phyloP scores from a whole-genome alignment of 1,284 basidiomycete species.

The Ustilago shanxiensis region DNA sequence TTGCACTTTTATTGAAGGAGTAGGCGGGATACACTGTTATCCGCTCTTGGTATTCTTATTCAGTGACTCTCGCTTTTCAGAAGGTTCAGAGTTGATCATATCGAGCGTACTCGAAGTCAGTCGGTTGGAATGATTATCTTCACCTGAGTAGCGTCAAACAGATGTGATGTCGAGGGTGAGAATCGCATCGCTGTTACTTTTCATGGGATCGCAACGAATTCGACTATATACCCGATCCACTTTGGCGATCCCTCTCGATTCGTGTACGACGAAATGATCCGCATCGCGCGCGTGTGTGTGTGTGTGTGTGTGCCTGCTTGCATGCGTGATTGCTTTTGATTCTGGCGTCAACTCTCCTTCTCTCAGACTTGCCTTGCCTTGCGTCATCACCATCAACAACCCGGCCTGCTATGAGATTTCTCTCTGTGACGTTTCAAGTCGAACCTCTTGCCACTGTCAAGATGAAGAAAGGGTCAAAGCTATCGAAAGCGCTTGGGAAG shows the following conservation, averaged over 20 bases:
- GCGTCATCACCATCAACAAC: too few species aligned
- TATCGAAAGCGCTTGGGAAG: neutral
- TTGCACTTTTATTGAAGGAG: slow-evolving; percentile 13
- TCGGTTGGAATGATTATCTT: slow-evolving; percentile 1
- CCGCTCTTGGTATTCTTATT: slow-evolving; percentile 1
- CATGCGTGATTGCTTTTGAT: neutral
- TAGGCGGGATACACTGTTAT: slow-evolving; percentile 8
- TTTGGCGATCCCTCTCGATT: too few species aligned
- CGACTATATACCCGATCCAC: too few species aligned
- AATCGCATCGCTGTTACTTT: neutral
- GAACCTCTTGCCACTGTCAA: too few species aligned
- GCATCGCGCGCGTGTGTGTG: too few species aligned
- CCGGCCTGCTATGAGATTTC: too few species aligned
- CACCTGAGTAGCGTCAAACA: neutral
- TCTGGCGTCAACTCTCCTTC: slow-evolving; percentile 1
- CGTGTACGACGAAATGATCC: neutral
- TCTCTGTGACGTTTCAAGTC: too few species aligned
- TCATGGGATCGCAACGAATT: too few species aligned
- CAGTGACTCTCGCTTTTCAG: neutral
- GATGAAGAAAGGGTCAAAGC: too few species aligned
- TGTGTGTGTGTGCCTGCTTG: too few species aligned
- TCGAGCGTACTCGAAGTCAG: slow-evolving; percentile 11
- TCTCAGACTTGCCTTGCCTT: too few species aligned
- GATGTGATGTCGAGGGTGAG: neutral
- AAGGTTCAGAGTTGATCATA: slow-evolving; percentile 4